These are phyloP conservation scores for Ascochyta clinopodiicola DNA, from an alignment of 2,329 filamentous ascomycete genomes.

Conservation along the genomic window DNA sequence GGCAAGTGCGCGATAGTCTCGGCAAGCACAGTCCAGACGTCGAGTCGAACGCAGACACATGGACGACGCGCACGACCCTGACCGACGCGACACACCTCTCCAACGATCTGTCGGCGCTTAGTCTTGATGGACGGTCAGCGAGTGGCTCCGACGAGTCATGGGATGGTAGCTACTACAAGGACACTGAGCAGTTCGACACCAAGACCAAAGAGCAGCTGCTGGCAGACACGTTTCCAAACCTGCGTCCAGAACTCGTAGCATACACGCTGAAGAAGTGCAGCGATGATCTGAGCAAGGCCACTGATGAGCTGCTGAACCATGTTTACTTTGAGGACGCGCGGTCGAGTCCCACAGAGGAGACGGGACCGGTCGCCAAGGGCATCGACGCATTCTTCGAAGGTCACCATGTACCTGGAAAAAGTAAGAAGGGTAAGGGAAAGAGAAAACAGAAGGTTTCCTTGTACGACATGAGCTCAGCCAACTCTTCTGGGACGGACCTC, in stretches of 20 bases:
- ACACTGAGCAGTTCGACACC: conserved; percentile 56
- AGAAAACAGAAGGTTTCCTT: conserved; percentile 39
- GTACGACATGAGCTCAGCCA: conserved; percentile 28
- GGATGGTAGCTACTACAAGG: conserved; percentile 42
- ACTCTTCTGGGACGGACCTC: conserved; percentile 33
- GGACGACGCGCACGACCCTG: conserved; percentile 51
- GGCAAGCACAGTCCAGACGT: conserved; percentile 32
- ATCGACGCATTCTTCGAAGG: conserved; percentile 80
- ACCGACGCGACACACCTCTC: conserved; percentile 60
- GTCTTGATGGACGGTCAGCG: conserved; percentile 28
- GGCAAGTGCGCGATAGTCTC: conserved; percentile 24
- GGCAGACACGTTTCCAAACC: conserved; percentile 72
- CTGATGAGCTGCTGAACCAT: conserved; percentile 82
- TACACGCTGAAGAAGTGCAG: conserved; percentile 71
- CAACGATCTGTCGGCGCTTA: conserved; percentile 53
- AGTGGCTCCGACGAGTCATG: conserved; percentile 31
- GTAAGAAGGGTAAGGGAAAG: conserved; percentile 55
- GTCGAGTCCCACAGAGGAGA: conserved; percentile 53
- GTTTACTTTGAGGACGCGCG: conserved; percentile 76
- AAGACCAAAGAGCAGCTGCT: conserved; percentile 71
- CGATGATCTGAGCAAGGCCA: conserved; percentile 71
- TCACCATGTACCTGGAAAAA: conserved; percentile 52
- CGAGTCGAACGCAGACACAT: conserved; percentile 47
- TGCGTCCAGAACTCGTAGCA: conserved; percentile 70
- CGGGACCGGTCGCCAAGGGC: conserved; percentile 63